Evolutionary conservation across 805 yeast genomes (phyloP).

Genomic region (Kregervanrija delftensis): DNA sequence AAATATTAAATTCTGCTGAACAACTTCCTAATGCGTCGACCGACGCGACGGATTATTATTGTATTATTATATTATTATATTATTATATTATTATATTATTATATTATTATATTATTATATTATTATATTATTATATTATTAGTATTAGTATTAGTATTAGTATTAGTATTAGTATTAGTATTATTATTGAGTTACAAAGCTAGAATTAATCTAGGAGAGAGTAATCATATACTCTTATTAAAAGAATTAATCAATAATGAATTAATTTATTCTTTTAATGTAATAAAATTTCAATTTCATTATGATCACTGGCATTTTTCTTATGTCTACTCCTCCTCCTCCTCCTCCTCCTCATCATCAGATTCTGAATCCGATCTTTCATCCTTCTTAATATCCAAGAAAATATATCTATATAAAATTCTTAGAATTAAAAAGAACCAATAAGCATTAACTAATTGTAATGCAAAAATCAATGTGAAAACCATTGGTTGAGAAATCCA

Average conservation of each 20-base stretch:
- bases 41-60: too few relatives aligned
- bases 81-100: too few relatives aligned
- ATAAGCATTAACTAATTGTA: constrained; percentile 80
- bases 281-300: constrained; percentile 3
- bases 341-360: constrained; percentile 36
- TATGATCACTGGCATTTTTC: constrained; percentile 8
- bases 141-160: neutral
- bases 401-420: constrained; percentile 60
- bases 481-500: constrained; percentile 92
- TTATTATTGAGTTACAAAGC: too few relatives aligned
- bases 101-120: too few relatives aligned
- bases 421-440: constrained; percentile 84
- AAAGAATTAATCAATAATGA: neutral
- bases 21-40: too few relatives aligned
- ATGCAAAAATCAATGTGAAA: constrained; percentile 64
- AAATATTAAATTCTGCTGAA: too few relatives aligned
- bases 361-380: constrained; percentile 86
- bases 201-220: too few relatives aligned
- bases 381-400: constrained; percentile 58
- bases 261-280: neutral
- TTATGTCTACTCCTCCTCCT: too few relatives aligned
- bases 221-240: too few relatives aligned
- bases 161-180: neutral
- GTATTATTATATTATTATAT: too few relatives aligned
- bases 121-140: too few relatives aligned